Conservation (phyloP, 345 rosid species). For the Citrus unshiu region DNA sequence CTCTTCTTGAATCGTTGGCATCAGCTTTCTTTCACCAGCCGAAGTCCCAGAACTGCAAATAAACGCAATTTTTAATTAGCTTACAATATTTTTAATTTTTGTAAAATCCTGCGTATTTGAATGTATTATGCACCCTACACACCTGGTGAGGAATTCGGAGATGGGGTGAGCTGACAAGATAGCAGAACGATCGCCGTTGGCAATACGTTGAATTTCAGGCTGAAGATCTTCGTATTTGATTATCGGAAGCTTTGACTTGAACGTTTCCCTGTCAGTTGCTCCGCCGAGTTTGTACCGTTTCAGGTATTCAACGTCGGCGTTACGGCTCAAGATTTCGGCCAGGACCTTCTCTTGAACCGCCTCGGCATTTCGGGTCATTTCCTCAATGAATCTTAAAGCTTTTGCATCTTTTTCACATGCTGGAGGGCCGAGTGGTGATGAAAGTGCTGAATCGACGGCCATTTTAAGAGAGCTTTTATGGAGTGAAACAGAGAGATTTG, state of each 20-base stretch:
- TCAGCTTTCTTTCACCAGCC: conserved; percentile 93
- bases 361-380: conserved; percentile 67
- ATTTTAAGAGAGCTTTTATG: conserved; percentile 18
- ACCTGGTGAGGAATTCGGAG: conserved; percentile 98
- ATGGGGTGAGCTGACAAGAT: conserved; percentile 82
- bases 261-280: conserved; percentile 60
- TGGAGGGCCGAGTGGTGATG: conserved; percentile 73
- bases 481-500: not conserved
- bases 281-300: conserved; percentile 46
- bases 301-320: conserved; percentile 71
- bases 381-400: conserved; percentile 72
- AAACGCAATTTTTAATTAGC: not conserved
- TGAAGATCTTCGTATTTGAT: conserved; percentile 82
- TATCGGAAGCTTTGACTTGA: conserved; percentile 70
- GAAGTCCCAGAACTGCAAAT: conserved; percentile 87
- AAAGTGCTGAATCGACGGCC: conserved; percentile 65
- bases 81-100: not conserved
- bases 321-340: conserved; percentile 62
- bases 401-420: conserved; percentile 74
- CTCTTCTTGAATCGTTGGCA: conserved; percentile 94
- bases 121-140: not conserved
- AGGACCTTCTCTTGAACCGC: conserved; percentile 57
- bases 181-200: conserved; percentile 84
- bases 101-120: not conserved
- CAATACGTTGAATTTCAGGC: conserved; percentile 91